Evolutionary conservation across 768 basidiomycete species (phyloP).

Genomic region (Macrolepiota fuliginosa): DNA sequence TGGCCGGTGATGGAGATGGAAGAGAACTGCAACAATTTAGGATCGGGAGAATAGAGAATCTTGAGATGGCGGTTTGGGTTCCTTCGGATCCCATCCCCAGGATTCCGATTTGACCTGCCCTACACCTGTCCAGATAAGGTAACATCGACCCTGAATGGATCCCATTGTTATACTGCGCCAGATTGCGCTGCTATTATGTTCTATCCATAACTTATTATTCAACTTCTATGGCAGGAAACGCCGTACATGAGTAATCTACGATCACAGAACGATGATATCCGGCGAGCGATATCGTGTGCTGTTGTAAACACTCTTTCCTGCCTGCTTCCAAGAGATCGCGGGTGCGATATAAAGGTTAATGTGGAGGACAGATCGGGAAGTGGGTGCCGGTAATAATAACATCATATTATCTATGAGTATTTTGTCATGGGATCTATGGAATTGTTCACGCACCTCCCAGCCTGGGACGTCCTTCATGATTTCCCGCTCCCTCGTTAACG

Average conservation of each 20-base stretch:
- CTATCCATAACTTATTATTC: constrained; percentile 1
- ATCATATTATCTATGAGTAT: constrained; percentile 21
- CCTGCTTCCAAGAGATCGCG: constrained; percentile 39
- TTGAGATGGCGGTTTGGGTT: neutral
- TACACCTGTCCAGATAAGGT: constrained; percentile 16
- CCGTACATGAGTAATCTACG: constrained; percentile 13
- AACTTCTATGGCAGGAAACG: neutral
- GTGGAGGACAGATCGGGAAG: constrained; percentile 22
- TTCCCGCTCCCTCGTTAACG: constrained; percentile 72
- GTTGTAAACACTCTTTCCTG: constrained; percentile 85
- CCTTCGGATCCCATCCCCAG: neutral
- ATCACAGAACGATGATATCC: constrained; percentile 35
- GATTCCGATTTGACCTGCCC: constrained; percentile 13
- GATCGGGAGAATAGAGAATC: neutral
- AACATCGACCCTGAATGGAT: constrained; percentile 17
- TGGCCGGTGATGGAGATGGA: constrained; percentile 6
- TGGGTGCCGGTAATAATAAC: constrained; percentile 18
- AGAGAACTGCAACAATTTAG: neutral
- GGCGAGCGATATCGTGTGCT: constrained; percentile 64
- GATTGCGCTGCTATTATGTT: constrained; percentile 5
- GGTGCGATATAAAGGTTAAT: constrained; percentile 10
- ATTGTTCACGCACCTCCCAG: constrained; percentile 78
- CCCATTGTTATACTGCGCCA: constrained; percentile 17
- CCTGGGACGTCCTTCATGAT: constrained; percentile 94
- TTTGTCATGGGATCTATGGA: constrained; percentile 9